Conservation (phyloP, 257 asterid genomes). For the Mentha longifolia region DNA sequence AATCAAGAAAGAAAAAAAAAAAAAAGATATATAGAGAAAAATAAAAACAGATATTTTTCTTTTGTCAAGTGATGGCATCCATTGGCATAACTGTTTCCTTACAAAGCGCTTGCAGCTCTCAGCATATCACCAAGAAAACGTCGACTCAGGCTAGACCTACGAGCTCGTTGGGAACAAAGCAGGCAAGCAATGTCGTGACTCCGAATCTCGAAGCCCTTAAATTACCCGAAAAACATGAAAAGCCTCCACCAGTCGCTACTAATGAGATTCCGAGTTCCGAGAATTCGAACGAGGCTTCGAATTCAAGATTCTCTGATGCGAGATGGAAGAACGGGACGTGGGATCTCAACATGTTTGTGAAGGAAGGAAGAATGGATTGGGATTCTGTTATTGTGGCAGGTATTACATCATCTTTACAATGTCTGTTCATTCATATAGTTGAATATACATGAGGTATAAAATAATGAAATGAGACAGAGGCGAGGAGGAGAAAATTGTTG, state of each 20-base stretch:
- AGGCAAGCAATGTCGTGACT: conserved; percentile 36
- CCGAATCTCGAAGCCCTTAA: conserved; percentile 46
- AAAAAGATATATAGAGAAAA: conserved; percentile 23
- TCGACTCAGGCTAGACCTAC: conserved; percentile 36
- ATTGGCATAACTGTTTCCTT: conserved; percentile 50
- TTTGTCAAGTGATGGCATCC: conserved; percentile 52
- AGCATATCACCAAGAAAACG: conserved; percentile 40
- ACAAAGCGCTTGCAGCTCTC: conserved; percentile 50
- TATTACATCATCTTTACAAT: conserved; percentile 11
- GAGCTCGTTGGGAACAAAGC: conserved; percentile 29
- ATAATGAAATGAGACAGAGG: too few relatives aligned
- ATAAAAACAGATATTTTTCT: not conserved
- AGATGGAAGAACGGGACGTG: conserved; percentile 78
- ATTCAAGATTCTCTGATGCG: conserved; percentile 44
- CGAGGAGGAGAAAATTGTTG: conserved; percentile 55
- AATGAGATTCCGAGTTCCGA: conserved; percentile 20
- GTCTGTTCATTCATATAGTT: too few relatives aligned
- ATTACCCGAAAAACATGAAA: conserved; percentile 28
- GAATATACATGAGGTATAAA: not conserved
- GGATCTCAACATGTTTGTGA: conserved; percentile 75
- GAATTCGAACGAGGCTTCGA: conserved; percentile 29
- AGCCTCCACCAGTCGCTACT: conserved; percentile 10
- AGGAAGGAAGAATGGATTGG: conserved; percentile 73
- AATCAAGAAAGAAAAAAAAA: conserved; percentile 17
- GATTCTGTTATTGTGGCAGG: conserved; percentile 70